phyloP scores from a whole-genome alignment of 352 stramenopile species.

The Thalassiosira sp. region DNA sequence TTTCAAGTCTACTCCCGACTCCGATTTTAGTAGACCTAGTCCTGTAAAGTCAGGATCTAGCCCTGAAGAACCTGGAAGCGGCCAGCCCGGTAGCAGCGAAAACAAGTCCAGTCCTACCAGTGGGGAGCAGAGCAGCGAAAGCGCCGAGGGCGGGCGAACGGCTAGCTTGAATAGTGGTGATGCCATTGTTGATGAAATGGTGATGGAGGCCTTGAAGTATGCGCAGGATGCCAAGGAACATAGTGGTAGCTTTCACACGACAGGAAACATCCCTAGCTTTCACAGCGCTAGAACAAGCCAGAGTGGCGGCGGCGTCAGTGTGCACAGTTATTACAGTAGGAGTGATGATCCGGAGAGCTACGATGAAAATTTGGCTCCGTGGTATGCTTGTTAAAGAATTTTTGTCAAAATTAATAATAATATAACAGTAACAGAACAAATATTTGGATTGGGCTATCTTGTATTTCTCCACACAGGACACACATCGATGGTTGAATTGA shows the following conservation, averaged over 20 bases:
- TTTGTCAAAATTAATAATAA: too few relatives aligned
- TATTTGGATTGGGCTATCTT: too few relatives aligned
- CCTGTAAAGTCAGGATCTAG: background rate
- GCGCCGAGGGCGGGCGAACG: background rate
- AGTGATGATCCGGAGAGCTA: background rate
- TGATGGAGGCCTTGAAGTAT: slow-evolving; percentile 15
- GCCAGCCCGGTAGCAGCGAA: background rate
- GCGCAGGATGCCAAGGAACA: slow-evolving; percentile 15
- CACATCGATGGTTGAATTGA: too few relatives aligned
- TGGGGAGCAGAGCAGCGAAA: background rate
- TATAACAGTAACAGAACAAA: too few relatives aligned
- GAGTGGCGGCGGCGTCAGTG: slow-evolving; percentile 7
- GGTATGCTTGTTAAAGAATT: slow-evolving; percentile 20
- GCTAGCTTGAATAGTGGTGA: slow-evolving; percentile 1
- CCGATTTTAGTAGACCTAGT: too few relatives aligned
- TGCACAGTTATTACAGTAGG: slow-evolving; percentile 9
- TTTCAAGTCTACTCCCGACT: slow-evolving; percentile 16
- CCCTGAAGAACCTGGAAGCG: background rate
- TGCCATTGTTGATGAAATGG: slow-evolving; percentile 17
- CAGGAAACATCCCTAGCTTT: slow-evolving; percentile 19
- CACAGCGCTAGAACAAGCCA: slow-evolving; percentile 5
- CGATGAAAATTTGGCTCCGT: background rate
- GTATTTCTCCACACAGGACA: too few relatives aligned
- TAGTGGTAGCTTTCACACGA: background rate
- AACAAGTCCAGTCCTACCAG: background rate